Evolutionary conservation across 2,329 filamentous ascomycete species (phyloP).

Genomic region (Pyricularia sp.): DNA sequence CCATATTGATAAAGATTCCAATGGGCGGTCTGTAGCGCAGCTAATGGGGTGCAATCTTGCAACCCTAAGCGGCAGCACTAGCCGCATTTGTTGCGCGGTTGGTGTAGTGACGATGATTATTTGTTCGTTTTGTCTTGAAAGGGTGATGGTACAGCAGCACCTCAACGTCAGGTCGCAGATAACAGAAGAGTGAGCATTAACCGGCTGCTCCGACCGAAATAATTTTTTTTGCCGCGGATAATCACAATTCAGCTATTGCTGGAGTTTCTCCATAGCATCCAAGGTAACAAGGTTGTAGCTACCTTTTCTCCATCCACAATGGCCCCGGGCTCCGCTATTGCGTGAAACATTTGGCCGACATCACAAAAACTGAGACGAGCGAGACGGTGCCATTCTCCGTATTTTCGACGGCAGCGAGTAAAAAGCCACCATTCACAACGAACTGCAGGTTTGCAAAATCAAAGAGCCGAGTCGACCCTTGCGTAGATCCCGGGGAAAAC

Average conservation of each 20-base stretch:
- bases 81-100: not conserved
- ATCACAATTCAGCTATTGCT: not conserved
- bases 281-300: not conserved
- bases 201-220: not conserved
- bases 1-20: not conserved
- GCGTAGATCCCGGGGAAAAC: conserved; percentile 5
- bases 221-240: not conserved
- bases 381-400: not conserved
- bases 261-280: not conserved
- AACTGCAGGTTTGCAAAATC: not conserved
- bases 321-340: not conserved
- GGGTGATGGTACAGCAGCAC: not conserved
- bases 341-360: not conserved
- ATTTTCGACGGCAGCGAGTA: not conserved
- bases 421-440: not conserved
- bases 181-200: not conserved
- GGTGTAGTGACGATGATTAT: not conserved
- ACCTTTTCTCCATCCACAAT: not conserved
- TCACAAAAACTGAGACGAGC: not conserved
- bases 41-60: not conserved
- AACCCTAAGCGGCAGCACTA: not conserved
- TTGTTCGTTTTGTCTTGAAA: not conserved
- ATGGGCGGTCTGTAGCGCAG: not conserved
- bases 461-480: not conserved
- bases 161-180: not conserved